Evolutionary conservation across 148 eudicot genomes (phyloP).

Genomic region (Amaranthus palmeri): DNA sequence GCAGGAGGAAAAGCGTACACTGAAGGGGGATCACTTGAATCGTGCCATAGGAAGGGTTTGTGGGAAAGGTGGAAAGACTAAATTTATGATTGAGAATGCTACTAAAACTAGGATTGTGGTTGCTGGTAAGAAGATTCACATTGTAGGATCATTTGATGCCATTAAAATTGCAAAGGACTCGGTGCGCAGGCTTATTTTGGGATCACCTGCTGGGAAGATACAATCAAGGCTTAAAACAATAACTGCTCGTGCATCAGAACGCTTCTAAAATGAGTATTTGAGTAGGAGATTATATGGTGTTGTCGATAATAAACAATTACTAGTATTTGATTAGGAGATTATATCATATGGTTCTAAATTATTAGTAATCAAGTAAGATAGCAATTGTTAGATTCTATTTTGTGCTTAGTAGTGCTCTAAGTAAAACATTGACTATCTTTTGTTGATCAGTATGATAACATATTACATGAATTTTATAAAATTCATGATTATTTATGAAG

Average conservation of each 20-base stretch:
- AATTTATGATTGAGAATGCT: conserved; percentile 56
- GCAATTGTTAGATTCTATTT: too few species aligned
- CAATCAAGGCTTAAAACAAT: conserved; percentile 18
- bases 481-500: too few species aligned
- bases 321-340: too few species aligned
- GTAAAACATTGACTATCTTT: too few species aligned
- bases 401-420: too few species aligned
- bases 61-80: conserved; percentile 59
- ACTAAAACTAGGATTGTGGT: conserved; percentile 17
- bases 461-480: too few species aligned
- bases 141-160: conserved; percentile 9
- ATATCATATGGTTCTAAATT: too few species aligned
- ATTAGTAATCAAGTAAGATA: too few species aligned
- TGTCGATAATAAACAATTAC: too few species aligned
- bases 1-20: conserved; percentile 43
- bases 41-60: conserved; percentile 59
- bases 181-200: conserved; percentile 16
- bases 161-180: conserved; percentile 19
- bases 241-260: conserved; percentile 2
- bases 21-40: conserved; percentile 50
- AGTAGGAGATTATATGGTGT: too few species aligned
- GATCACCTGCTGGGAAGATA: conserved; percentile 25
- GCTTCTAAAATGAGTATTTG: neutral
- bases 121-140: conserved; percentile 18
- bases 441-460: too few species aligned